These are phyloP conservation scores for Solanum chiquidenum DNA, from an alignment of 257 asterid genomes.

Conservation along the genomic window DNA sequence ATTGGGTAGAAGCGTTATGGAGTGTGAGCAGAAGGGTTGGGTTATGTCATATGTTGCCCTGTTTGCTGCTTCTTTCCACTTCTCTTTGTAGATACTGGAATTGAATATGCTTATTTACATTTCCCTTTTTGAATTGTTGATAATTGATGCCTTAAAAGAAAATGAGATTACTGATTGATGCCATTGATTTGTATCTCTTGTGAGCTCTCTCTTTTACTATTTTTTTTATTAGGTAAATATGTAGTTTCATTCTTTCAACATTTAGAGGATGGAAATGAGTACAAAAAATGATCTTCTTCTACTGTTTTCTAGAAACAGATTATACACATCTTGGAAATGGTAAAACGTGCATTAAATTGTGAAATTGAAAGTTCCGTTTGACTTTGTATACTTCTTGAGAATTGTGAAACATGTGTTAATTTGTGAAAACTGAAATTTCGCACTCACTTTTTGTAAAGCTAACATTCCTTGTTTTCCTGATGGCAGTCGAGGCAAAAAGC, in stretches of 20 bases:
- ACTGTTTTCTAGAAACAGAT: not conserved
- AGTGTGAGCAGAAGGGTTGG: not conserved
- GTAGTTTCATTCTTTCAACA: not conserved
- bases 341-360: not conserved
- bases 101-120: not conserved
- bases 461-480: not conserved
- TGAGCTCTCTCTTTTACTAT: not conserved
- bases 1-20: not conserved
- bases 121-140: not conserved
- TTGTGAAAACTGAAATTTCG: not conserved
- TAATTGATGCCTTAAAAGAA: not conserved
- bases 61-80: not conserved
- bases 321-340: not conserved
- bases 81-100: not conserved
- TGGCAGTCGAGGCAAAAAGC: constrained; percentile 98
- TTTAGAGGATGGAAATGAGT: not conserved
- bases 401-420: not conserved
- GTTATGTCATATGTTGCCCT: not conserved
- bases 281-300: not conserved
- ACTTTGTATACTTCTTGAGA: not conserved
- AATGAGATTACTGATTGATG: not conserved
- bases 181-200: not conserved
- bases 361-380: not conserved
- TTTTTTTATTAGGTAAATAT: not conserved
- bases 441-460: not conserved